Base-by-base conservation (phyloP, 495 filamentous ascomycete genomes). In the Extremus antarcticus region DNA sequence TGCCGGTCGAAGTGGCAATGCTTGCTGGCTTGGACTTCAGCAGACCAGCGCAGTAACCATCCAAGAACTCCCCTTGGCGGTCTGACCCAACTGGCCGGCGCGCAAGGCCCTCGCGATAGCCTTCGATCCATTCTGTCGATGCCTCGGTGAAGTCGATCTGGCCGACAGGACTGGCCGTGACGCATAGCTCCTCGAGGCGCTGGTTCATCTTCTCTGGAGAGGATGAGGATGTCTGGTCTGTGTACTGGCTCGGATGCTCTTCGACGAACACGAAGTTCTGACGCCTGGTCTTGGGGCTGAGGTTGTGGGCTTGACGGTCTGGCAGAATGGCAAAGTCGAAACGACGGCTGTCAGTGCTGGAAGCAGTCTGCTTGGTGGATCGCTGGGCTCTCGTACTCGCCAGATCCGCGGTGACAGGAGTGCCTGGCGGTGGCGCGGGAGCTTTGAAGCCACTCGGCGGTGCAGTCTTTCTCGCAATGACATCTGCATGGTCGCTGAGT, bases 31-130 rank as follows among this genome's bases (percentile, higher is more conserved):
- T 57, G 21, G 25, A 56, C 17, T 43, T 38, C 9, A 50, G 17
- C 21, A 69, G 46, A 21, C 63, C 66, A 35, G 65, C 58, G 24
- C 59, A 50, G 57, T 63, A 69, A 0, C 66, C 66, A 17, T 56
- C 50, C 8, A 69, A 41, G 17, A 64, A 60, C 16, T 69, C 65
- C 8, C 40, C 56, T 19, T 21, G 7, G 20, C 49, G 39, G 43
- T 61, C 56, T n/a, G 46, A 43, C 1, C 51, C 62, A 38, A 66
- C 20, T 16, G 64, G 55, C 35, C 54, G 17, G 39, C 66, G 65
- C 21, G 53, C 29, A 15, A 62, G 46, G n/a, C 67, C 67, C 2
- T 65, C 62, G n/a, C 63, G 59, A 47, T 58, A 68, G 43, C 64
- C 66, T 41, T 68, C 65, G 43, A 69, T 48, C 47, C 25, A 50